phyloP scores from a whole-genome alignment of 805 yeast genomes.

The Ogataea nitratoaversa region DNA sequence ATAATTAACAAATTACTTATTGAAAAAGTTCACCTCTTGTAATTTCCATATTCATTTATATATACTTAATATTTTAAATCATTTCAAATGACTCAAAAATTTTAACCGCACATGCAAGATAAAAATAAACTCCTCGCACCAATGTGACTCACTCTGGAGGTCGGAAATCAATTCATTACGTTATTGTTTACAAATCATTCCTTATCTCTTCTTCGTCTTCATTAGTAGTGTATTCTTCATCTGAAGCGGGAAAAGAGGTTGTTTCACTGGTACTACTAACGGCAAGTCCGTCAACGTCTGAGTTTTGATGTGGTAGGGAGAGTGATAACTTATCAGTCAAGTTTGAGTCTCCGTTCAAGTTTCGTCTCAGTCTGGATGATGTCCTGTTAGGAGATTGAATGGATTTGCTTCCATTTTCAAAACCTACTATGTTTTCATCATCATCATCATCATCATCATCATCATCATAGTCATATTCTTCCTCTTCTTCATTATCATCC shows the following conservation, averaged over 20 bases:
- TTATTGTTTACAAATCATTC: conserved; percentile 1
- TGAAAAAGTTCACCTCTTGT: too few species aligned
- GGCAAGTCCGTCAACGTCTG: conserved; percentile 11
- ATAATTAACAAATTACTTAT: too few species aligned
- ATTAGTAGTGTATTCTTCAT: background rate
- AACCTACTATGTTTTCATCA: conserved; percentile 13
- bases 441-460: conserved; percentile 20
- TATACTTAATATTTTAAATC: background rate
- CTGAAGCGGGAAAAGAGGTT: background rate
- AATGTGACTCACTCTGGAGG: background rate
- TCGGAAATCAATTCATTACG: background rate
- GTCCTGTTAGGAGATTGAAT: too few species aligned
- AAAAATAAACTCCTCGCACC: background rate
- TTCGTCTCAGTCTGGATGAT: too few species aligned
- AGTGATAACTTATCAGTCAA: too few species aligned
- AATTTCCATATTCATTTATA: too few species aligned
- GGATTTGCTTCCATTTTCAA: conserved; percentile 11
- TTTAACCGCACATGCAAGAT: too few species aligned
- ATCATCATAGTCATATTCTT: background rate
- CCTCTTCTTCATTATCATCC: background rate
- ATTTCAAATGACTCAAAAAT: background rate
- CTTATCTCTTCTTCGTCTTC: conserved; percentile 1
- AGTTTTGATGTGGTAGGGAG: too few species aligned
- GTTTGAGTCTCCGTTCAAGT: too few species aligned
- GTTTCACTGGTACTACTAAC: background rate